A percentile compares a stretch with the other conserved stretches of the same genome.
Conservation (phyloP, 805 yeast species). For the Debaryomyces tyrocola region DNA sequence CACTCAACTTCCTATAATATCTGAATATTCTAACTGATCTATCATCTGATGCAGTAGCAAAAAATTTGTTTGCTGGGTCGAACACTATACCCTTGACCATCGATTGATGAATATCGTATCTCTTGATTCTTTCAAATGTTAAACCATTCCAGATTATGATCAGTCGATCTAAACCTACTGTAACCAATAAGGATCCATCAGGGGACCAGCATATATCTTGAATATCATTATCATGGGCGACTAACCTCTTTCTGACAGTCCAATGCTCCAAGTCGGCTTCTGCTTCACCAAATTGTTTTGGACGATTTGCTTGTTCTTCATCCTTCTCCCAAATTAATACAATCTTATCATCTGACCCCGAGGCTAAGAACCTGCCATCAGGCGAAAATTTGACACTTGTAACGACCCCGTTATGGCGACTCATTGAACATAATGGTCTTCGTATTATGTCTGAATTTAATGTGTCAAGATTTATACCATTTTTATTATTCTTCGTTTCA, state of each 20-base stretch:
- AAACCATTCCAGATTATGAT: slow-evolving; percentile 92
- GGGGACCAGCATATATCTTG: slow-evolving; percentile 99
- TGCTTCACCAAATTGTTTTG: slow-evolving; percentile 65
- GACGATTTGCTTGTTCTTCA: slow-evolving; percentile 56
- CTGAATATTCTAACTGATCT: slow-evolving; percentile 85
- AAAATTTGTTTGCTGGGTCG: slow-evolving; percentile 97
- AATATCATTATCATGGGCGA: slow-evolving; percentile 96
- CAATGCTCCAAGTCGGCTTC: slow-evolving; percentile 83
- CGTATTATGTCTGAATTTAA: slow-evolving; percentile 24
- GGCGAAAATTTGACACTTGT: slow-evolving; percentile 93
- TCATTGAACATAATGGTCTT: slow-evolving; percentile 81
- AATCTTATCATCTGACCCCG: slow-evolving; percentile 94
- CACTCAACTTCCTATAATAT: slow-evolving; percentile 63
- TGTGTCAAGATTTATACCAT: slow-evolving; percentile 10
- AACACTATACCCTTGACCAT: slow-evolving; percentile 96
- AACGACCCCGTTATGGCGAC: slow-evolving; percentile 95
- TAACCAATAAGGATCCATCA: slow-evolving; percentile 83
- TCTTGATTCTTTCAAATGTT: slow-evolving; percentile 84
- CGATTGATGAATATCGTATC: slow-evolving; percentile 91
- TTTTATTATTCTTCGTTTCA: slow-evolving; percentile 17
- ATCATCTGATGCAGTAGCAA: slow-evolving; percentile 96
- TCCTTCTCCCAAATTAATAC: slow-evolving; percentile 92
- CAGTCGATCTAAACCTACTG: slow-evolving; percentile 92
- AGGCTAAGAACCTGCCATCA: slow-evolving; percentile 84
- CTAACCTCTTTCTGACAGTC: slow-evolving; percentile 89